phyloP scores from a whole-genome alignment of 1,139 yeast genomes.

The Lodderomyces oxycetoniae region DNA sequence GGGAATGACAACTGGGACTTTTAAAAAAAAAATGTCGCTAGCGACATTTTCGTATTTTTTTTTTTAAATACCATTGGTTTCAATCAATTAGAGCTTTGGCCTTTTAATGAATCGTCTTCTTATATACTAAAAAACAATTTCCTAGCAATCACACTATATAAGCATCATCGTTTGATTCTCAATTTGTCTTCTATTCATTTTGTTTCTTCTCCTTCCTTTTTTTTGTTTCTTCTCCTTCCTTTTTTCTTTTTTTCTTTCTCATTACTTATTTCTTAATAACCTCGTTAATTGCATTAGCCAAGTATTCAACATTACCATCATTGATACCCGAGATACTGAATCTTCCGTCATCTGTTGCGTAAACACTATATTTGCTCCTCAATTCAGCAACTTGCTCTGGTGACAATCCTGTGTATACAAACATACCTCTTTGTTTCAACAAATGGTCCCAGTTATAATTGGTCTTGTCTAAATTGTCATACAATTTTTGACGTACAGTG shows the following conservation, averaged over 20 bases:
- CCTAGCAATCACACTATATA: no score
- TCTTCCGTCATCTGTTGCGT: slow-evolving; percentile 86
- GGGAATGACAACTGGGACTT: no score
- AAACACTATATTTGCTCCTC: slow-evolving; percentile 69
- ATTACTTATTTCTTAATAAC: slow-evolving; percentile 31
- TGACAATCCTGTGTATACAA: slow-evolving; percentile 81
- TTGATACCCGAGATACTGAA: slow-evolving; percentile 89
- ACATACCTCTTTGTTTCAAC: slow-evolving; percentile 92
- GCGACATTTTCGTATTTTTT: no score
- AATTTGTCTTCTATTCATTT: no score
- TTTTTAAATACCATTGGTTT: no score
- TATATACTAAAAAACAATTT: no score
- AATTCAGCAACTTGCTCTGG: slow-evolving; percentile 66
- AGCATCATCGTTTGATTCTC: no score
- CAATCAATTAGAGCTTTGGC: no score
- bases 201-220: background rate
- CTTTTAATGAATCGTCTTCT: no score
- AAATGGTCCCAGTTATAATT: slow-evolving; percentile 82
- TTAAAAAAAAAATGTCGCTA: no score
- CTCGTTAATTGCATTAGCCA: slow-evolving; percentile 69
- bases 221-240: background rate
- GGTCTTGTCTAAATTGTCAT: slow-evolving; percentile 50
- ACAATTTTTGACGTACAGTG: slow-evolving; percentile 64
- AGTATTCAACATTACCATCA: slow-evolving; percentile 71
- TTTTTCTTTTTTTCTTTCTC: background rate